Conservation (phyloP, 371 early-diverging fungal genomes). For the Dichotomocladium elegans region DNA sequence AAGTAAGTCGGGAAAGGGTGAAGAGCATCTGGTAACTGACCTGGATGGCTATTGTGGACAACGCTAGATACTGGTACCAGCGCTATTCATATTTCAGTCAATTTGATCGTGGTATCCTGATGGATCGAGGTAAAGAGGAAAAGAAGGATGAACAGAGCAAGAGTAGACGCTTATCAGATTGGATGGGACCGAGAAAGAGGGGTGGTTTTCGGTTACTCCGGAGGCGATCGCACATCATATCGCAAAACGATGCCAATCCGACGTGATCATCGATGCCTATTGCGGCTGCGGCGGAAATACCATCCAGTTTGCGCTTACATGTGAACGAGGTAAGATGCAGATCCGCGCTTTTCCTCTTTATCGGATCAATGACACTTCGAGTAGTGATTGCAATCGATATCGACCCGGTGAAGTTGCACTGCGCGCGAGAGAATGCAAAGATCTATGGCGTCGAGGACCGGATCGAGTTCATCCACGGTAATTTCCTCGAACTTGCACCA, state of each 20-base stretch:
- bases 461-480: constrained; percentile 88
- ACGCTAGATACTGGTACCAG: constrained; percentile 79
- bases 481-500: constrained; percentile 73
- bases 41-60: not conserved
- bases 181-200: constrained; percentile 44
- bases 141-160: not conserved
- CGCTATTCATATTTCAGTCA: constrained; percentile 77
- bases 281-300: constrained; percentile 96
- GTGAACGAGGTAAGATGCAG: constrained; percentile 56
- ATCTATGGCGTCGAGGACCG: constrained; percentile 90
- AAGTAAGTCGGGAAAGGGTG: constrained; percentile 26
- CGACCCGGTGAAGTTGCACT: constrained; percentile 73
- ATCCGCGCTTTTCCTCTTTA: not conserved
- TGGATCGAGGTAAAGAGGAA: constrained; percentile 67
- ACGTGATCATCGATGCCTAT: constrained; percentile 87
- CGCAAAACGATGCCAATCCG: constrained; percentile 68
- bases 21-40: not conserved
- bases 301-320: constrained; percentile 90
- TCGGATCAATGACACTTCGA: not conserved
- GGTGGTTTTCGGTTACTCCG: constrained; percentile 97
- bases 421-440: constrained; percentile 83
- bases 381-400: constrained; percentile 92
- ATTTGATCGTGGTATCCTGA: constrained; percentile 81
- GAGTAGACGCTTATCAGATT: not conserved
- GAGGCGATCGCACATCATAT: constrained; percentile 86